Base-by-base conservation (phyloP, 352 stramenopile species). In the Albugo laibachii region DNA sequence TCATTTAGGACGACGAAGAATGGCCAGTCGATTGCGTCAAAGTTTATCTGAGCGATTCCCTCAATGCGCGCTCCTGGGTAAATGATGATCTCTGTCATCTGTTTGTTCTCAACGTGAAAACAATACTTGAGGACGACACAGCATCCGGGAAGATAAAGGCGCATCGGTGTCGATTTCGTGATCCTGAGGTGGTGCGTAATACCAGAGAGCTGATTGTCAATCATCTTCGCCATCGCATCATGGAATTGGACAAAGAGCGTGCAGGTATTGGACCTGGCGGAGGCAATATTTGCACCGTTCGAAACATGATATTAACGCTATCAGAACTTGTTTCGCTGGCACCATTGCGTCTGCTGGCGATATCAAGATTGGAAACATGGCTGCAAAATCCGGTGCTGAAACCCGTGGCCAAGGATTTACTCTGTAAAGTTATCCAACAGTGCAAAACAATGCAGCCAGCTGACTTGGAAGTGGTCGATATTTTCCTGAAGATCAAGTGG, bases 21-120 rank as follows among this genome's bases (percentile, higher is more conserved):
- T 88, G 75, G 75, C 71, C 75, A 13, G 59, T 82, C 18, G 78
- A 92, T 53, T 87, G 70, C 46, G 65, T 87, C 27, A 92, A 88
- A 53, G 78, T 92, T 14, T 92, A 87, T 57, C 53, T 92, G 2
- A 76, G 88, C 37, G 78, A 92, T 56, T 83, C 78, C 4, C 58
- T 92, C 11, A 75, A 74, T 50, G 64, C 69, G n/a, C 66, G 78
- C 40, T 57, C 79, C 13, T 92, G 78, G 78, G 78, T 92, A 0
- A 76, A 92, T 45, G 71, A 88, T 42, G 73, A 86, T 27, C 53
- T 85, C n/a, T 87, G 75, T 39, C 66, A 65, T 20, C 43, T 64
- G 5, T 92, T 92, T 53, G 73, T 87, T 16, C 58, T 61, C 39
- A 84, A 88, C 21, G 61, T 92, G 31, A 92, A 86, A 54, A 80